A percentile compares a stretch with the other conserved stretches of the same genome.
These are phyloP conservation scores for Ambrosiella beaveri DNA, from an alignment of 2,329 filamentous ascomycete species.

Conservation along the genomic window DNA sequence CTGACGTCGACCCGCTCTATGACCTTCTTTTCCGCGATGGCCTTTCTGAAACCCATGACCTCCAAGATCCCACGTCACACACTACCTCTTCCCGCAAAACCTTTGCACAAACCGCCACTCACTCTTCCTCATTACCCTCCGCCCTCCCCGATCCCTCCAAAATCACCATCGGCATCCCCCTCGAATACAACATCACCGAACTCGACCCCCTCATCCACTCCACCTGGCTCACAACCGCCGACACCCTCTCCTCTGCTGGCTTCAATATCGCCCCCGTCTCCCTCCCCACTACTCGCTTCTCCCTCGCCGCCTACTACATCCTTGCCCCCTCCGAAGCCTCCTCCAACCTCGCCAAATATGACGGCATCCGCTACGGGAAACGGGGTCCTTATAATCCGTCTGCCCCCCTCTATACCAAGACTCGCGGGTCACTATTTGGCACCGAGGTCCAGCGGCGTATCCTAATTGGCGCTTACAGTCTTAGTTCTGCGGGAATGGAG, in stretches of 20 bases:
- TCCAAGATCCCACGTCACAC: constrained; percentile 59
- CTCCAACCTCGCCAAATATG: constrained; percentile 92
- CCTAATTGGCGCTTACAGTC: constrained; percentile 71
- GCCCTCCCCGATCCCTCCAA: constrained; percentile 16
- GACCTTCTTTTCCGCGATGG: constrained; percentile 33
- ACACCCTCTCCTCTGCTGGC: constrained; percentile 42
- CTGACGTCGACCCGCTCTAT: constrained; percentile 32
- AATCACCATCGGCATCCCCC: constrained; percentile 38
- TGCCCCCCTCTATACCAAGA: constrained; percentile 57
- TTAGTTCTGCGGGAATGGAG: constrained; percentile 79
- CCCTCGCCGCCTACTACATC: constrained; percentile 86
- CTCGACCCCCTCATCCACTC: constrained; percentile 50
- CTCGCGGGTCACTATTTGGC: constrained; percentile 60
- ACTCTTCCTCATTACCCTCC: constrained; percentile 24
- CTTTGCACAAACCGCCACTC: constrained; percentile 21
- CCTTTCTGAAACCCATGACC: constrained; percentile 40
- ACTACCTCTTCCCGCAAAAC: constrained; percentile 34
- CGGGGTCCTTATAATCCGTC: constrained; percentile 25
- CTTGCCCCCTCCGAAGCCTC: constrained; percentile 88
- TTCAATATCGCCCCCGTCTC: constrained; percentile 59
- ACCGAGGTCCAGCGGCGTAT: constrained; percentile 75
- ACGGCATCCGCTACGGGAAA: constrained; percentile 80
- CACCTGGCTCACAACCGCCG: constrained; percentile 50
- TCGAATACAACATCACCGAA: constrained; percentile 79
- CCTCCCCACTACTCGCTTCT: constrained; percentile 67